These are phyloP conservation scores for Metarhizium robertsii DNA, from an alignment of 2,329 filamentous ascomycete genomes.

Conservation along the genomic window DNA sequence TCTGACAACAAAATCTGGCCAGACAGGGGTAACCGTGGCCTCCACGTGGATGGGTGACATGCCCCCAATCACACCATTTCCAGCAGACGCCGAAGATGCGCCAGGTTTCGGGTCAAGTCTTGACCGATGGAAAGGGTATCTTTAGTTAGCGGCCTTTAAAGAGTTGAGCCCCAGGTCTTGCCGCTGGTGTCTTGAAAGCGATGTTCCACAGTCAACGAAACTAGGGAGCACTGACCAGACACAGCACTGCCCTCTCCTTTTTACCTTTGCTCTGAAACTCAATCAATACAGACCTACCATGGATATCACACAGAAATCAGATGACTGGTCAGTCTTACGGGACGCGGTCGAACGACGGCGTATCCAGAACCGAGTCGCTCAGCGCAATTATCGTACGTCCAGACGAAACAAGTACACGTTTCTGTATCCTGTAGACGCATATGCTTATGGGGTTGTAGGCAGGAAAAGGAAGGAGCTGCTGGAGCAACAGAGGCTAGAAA, in stretches of 20 bases:
- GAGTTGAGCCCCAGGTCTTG: background rate
- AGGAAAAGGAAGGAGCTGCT: background rate
- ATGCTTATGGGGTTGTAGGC: background rate
- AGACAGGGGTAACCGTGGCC: background rate
- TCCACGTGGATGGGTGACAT: background rate
- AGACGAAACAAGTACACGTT: background rate
- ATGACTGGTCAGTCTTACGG: background rate
- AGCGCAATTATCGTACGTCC: background rate
- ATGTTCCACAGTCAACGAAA: background rate
- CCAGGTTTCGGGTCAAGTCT: background rate
- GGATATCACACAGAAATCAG: background rate
- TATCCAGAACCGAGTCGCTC: background rate
- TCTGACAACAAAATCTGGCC: background rate
- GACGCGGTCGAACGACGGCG: background rate
- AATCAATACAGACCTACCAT: background rate
- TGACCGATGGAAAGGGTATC: background rate
- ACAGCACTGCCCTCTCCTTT: background rate
- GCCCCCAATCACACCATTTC: background rate
- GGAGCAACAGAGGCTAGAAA: background rate
- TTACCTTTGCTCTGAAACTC: background rate
- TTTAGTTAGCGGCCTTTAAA: background rate
- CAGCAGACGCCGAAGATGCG: background rate
- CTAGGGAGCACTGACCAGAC: background rate
- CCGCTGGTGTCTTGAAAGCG: background rate
- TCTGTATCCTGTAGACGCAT: background rate